phyloP scores from a whole-genome alignment of 2,329 filamentous ascomycete species.

The Byssoonygena ceratinophila region DNA sequence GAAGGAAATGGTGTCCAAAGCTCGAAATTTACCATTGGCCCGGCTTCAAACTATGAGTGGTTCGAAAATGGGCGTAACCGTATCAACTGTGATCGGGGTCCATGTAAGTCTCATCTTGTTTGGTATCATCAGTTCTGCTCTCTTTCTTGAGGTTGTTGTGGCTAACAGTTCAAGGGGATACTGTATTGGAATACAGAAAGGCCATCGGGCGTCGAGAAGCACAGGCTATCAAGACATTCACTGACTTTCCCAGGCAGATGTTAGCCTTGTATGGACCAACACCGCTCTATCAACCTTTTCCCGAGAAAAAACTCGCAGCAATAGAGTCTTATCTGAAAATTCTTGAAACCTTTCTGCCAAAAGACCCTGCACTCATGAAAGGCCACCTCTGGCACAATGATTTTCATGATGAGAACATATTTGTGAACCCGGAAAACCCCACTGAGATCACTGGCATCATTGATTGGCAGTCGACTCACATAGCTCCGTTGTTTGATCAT shows the following conservation, averaged over 20 bases:
- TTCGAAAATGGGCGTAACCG: slow-evolving; percentile 25
- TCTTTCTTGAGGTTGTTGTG: too few relatives aligned
- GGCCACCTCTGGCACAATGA: slow-evolving; percentile 28
- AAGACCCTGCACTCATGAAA: slow-evolving; percentile 7
- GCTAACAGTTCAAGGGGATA: slow-evolving; percentile 20
- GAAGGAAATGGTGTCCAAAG: slow-evolving; percentile 11
- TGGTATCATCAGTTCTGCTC: slow-evolving; percentile 7
- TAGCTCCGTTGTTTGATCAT: slow-evolving; percentile 25
- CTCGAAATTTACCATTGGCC: slow-evolving; percentile 29
- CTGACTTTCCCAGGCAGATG: slow-evolving; percentile 24
- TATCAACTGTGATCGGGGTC: slow-evolving; percentile 28
- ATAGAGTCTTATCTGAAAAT: slow-evolving; percentile 12
- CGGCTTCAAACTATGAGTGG: slow-evolving; percentile 26
- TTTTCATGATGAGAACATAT: slow-evolving; percentile 26
- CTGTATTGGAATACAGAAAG: slow-evolving; percentile 24
- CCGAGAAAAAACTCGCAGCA: slow-evolving; percentile 18
- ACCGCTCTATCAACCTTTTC: slow-evolving; percentile 29
- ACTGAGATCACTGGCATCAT: slow-evolving; percentile 23
- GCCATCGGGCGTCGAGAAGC: slow-evolving; percentile 29
- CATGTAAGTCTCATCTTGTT: slow-evolving; percentile 26
- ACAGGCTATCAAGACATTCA: slow-evolving; percentile 20
- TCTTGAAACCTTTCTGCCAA: slow-evolving; percentile 5
- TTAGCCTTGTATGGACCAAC: slow-evolving; percentile 30
- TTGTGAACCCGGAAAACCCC: slow-evolving; percentile 23
- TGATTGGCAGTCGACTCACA: slow-evolving; percentile 26